Conservation (phyloP, 371 early-diverging fungal species). For the Smittium mucronatum region DNA sequence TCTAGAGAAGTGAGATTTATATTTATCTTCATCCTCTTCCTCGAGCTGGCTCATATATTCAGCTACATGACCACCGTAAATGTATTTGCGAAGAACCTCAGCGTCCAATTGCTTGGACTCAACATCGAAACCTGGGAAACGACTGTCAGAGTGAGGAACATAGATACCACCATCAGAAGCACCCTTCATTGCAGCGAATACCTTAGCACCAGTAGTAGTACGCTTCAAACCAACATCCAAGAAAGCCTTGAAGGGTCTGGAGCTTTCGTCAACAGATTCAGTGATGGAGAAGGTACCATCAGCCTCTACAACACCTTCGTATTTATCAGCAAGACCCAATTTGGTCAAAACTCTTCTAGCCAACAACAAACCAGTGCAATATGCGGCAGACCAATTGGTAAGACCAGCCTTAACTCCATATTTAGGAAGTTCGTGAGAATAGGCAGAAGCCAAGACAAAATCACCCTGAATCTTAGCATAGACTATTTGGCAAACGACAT, state of each 20-base stretch:
- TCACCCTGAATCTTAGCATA: constrained; percentile 99
- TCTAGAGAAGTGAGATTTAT: constrained; percentile 93
- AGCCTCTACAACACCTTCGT: constrained; percentile 87
- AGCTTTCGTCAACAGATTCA: constrained; percentile 69
- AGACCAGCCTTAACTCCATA: constrained; percentile 99
- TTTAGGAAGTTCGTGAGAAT: constrained; percentile 95
- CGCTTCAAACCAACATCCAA: constrained; percentile 98
- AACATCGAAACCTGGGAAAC: constrained; percentile 96
- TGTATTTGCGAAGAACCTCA: constrained; percentile 91
- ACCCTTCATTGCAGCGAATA: constrained; percentile 99
- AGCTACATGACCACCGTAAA: constrained; percentile 96
- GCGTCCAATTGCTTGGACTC: constrained; percentile 84
- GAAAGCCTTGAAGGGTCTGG: constrained; percentile 98
- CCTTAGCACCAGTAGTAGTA: constrained; percentile 98
- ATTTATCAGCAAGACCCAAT: constrained; percentile 89
- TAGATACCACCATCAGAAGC: constrained; percentile 98
- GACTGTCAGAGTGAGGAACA: constrained; percentile 96
- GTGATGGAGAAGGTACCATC: constrained; percentile 86
- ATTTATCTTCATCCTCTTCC: constrained; percentile 97
- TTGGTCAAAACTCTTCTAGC: constrained; percentile 95
- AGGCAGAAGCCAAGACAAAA: constrained; percentile 93
- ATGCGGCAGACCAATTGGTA: constrained; percentile 99
- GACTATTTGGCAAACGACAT: constrained; percentile 96
- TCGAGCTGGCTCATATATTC: constrained; percentile 97
- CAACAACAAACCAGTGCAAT: constrained; percentile 96